These are phyloP conservation scores for Malassezia equina DNA, from an alignment of 1,284 basidiomycete species.

Conservation along the genomic window DNA sequence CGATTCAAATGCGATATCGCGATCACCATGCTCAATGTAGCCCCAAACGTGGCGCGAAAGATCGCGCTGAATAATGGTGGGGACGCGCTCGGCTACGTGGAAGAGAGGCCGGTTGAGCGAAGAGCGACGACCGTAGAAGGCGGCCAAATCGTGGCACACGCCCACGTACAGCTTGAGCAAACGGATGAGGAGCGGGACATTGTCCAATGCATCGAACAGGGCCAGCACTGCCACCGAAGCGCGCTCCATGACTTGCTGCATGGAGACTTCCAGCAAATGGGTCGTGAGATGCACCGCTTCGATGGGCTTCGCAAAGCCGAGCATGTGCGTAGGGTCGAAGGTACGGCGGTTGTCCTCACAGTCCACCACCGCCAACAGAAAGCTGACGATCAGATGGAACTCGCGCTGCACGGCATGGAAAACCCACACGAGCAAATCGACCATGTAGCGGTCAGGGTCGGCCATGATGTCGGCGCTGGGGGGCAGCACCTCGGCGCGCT, in stretches of 20 bases:
- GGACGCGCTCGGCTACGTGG: not conserved
- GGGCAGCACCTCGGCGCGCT: not conserved
- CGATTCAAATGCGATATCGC: not conserved
- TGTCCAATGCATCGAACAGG: slow-evolving; percentile 59
- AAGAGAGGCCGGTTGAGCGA: not conserved
- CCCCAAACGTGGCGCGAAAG: not conserved
- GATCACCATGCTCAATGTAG: not conserved
- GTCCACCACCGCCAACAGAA: not conserved
- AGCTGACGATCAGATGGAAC: slow-evolving; percentile 46
- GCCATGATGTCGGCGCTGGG: not conserved
- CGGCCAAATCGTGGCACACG: not conserved
- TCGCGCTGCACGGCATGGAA: slow-evolving; percentile 60
- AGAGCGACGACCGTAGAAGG: not conserved
- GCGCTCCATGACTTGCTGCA: slow-evolving; percentile 81
- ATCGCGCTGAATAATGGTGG: not conserved
- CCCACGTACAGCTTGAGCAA: not conserved
- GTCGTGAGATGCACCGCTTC: not conserved
- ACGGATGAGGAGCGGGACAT: slow-evolving; percentile 51
- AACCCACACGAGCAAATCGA: slow-evolving; percentile 9
- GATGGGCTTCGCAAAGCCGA: not conserved
- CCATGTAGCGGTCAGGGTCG: not conserved
- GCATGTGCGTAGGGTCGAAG: not conserved
- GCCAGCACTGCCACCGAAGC: slow-evolving; percentile 52
- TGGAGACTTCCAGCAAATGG: slow-evolving; percentile 51
- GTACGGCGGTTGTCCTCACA: not conserved